phyloP scores from a whole-genome alignment of 257 asterid species.

The Primulina eburnea region DNA sequence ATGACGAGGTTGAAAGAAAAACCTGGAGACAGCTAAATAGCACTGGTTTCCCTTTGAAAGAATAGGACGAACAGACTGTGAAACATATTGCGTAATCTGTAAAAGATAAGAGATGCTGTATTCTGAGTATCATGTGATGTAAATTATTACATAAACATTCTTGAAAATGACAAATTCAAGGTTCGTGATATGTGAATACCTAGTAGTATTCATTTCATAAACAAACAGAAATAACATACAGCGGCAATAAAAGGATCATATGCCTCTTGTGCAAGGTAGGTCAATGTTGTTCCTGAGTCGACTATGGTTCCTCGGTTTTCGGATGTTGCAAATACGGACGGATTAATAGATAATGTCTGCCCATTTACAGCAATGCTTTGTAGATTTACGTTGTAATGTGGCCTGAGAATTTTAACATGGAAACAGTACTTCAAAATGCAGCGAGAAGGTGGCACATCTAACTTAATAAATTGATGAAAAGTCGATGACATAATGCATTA shows the following conservation, averaged over 20 bases:
- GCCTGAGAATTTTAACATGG: slow-evolving; percentile 45
- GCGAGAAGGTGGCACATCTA: too few species aligned
- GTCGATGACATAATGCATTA: neutral
- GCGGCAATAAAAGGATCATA: slow-evolving; percentile 74
- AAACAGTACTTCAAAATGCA: neutral
- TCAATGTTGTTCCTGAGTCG: slow-evolving; percentile 95
- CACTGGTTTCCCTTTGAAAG: slow-evolving; percentile 70
- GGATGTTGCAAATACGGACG: slow-evolving; percentile 73
- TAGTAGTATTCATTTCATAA: neutral
- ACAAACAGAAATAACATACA: slow-evolving; percentile 42
- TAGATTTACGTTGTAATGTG: slow-evolving; percentile 86
- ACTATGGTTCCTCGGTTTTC: slow-evolving; percentile 76
- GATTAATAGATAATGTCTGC: slow-evolving; percentile 61
- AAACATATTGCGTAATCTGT: slow-evolving; percentile 68
- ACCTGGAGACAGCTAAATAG: slow-evolving; percentile 80
- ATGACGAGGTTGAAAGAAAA: slow-evolving; percentile 15
- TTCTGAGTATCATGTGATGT: neutral
- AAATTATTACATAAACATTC: neutral
- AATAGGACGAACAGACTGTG: slow-evolving; percentile 59
- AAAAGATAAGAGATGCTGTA: slow-evolving; percentile 12
- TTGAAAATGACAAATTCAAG: neutral
- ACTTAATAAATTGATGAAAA: neutral
- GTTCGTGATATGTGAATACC: neutral
- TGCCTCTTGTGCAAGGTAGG: slow-evolving; percentile 88
- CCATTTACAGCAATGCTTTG: slow-evolving; percentile 85